Evolutionary conservation across 2,329 filamentous ascomycete species (phyloP).

Genomic region (Ceratocystis cubensis): DNA sequence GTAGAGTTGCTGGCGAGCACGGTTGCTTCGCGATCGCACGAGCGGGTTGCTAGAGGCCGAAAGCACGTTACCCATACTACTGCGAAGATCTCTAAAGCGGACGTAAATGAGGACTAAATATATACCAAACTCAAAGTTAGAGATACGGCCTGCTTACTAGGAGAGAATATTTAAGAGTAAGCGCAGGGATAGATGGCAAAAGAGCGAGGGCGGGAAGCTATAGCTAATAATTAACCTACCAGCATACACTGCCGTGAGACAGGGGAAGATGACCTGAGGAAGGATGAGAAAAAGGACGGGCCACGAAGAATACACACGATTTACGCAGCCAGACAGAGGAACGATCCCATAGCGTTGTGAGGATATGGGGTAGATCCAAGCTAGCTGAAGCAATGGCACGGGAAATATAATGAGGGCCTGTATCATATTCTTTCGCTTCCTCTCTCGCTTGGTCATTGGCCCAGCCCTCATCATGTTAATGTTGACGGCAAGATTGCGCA

Average conservation of each 20-base stretch:
- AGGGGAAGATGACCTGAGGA: constrained; percentile 34
- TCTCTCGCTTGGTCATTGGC: constrained; percentile 32
- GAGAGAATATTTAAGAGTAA: too few relatives aligned
- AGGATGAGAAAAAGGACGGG: constrained; percentile 38
- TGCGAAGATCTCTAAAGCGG: constrained; percentile 37
- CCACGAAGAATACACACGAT: constrained; percentile 35
- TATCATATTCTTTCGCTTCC: constrained; percentile 31
- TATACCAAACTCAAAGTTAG: not conserved
- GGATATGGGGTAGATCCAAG: constrained; percentile 37
- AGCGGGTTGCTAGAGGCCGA: constrained; percentile 15
- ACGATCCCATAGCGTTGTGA: constrained; percentile 38
- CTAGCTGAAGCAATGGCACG: constrained; percentile 38
- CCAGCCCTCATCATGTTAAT: constrained; percentile 35
- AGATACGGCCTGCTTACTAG: not conserved
- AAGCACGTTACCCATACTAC: constrained; percentile 31
- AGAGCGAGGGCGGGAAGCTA: not conserved
- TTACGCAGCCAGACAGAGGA: constrained; percentile 39
- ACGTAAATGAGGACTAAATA: constrained; percentile 35
- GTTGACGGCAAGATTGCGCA: constrained; percentile 41
- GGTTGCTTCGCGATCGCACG: constrained; percentile 26
- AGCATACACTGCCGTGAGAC: constrained; percentile 36
- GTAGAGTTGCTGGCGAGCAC: constrained; percentile 42
- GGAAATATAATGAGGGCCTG: constrained; percentile 46
- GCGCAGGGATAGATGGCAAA: constrained; percentile 10
- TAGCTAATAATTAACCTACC: constrained; percentile 29